These are phyloP conservation scores for Prototheca wickerhamii DNA, from an alignment of 163 green algal genomes.

Conservation along the genomic window DNA sequence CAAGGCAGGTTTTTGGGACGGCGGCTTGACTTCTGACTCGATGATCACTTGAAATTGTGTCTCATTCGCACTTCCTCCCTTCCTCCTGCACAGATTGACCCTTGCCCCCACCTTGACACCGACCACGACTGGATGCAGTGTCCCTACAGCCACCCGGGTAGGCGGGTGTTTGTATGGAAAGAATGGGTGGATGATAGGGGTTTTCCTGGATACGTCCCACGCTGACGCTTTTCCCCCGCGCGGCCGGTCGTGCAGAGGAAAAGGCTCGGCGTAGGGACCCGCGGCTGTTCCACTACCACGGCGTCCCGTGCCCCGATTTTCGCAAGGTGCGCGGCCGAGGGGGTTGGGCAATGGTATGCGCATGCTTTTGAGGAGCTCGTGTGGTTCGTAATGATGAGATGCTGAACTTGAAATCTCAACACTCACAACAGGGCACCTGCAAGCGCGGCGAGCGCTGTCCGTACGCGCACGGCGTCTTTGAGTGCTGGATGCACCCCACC, in stretches of 20 bases:
- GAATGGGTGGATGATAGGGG: no score
- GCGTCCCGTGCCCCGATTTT: slow-evolving; percentile 37
- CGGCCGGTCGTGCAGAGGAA: slow-evolving; percentile 19
- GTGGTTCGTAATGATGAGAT: no score
- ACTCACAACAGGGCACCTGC: slow-evolving; percentile 1
- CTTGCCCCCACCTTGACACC: slow-evolving; percentile 16
- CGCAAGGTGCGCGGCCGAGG: slow-evolving; percentile 19
- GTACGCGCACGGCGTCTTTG: slow-evolving; percentile 27
- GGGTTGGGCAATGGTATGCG: no score
- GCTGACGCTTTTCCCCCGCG: background rate
- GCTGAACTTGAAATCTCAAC: no score
- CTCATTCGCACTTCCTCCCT: background rate
- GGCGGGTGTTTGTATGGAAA: no score
- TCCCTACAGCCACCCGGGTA: slow-evolving; percentile 65
- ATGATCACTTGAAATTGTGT: background rate
- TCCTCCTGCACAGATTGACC: slow-evolving; percentile 3
- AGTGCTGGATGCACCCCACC: slow-evolving; percentile 27
- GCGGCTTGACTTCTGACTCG: background rate
- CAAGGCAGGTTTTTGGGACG: slow-evolving; percentile 42
- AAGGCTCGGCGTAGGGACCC: slow-evolving; percentile 35
- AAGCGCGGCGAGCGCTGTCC: slow-evolving; percentile 18
- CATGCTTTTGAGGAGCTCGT: no score
- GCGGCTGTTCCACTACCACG: slow-evolving; percentile 20
- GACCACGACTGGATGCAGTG: slow-evolving; percentile 71
- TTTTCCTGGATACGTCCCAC: background rate